Conservation (phyloP, 75 land plant genomes). For the Chamaecyparis obtusa region DNA sequence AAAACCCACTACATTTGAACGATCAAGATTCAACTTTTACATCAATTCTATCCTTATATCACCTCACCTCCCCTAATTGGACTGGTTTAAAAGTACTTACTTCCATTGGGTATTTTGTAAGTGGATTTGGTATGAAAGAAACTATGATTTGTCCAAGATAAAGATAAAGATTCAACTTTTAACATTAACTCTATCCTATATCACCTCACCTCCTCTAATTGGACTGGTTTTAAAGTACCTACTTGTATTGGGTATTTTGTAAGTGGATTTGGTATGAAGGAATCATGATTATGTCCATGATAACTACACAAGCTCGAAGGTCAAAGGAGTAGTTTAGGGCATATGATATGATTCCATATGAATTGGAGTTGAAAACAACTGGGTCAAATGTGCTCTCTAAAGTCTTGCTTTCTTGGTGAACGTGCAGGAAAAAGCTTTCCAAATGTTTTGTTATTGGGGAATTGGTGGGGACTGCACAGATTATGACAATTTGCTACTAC, state of each 20-base stretch:
- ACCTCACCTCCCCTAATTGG: background rate
- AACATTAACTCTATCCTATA: background rate
- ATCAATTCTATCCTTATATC: background rate
- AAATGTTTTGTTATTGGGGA: background rate
- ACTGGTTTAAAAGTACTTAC: too few relatives aligned
- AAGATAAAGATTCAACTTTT: background rate
- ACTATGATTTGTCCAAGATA: background rate
- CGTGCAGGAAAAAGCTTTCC: background rate
- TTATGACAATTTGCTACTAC: background rate
- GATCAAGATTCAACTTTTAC: background rate
- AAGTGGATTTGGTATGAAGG: background rate
- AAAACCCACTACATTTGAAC: background rate
- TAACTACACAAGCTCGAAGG: background rate
- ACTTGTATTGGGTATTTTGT: background rate
- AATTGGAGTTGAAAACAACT: background rate
- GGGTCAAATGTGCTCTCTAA: background rate
- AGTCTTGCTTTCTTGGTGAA: constrained; percentile 12
- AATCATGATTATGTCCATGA: background rate
- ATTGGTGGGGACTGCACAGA: background rate
- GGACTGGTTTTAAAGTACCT: too few relatives aligned
- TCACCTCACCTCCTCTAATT: background rate
- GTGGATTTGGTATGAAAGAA: background rate
- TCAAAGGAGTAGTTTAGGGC: constrained; percentile 6
- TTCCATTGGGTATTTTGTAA: background rate
- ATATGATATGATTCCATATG: background rate